phyloP scores from a whole-genome alignment of 345 rosid species.

The Aurinia saxatilis region DNA sequence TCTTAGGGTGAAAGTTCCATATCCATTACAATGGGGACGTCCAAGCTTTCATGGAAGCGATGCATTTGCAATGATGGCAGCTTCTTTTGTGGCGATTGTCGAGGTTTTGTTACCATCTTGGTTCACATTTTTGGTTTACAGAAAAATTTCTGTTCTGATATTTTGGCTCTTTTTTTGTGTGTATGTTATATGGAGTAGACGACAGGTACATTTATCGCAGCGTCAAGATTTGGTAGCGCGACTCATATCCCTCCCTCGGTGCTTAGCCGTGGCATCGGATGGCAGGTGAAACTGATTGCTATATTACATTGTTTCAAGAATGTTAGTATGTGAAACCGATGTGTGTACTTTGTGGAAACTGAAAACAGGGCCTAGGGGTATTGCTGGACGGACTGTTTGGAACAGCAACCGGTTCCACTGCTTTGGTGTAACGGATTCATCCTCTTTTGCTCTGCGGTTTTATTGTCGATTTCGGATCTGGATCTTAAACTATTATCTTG shows the following conservation, averaged over 20 bases:
- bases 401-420: too few species aligned
- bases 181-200: conserved; percentile 47
- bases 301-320: not conserved
- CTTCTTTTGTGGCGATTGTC: conserved; percentile 56
- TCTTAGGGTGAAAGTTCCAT: conserved; percentile 71
- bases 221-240: conserved; percentile 78
- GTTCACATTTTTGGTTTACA: not conserved
- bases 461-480: not conserved
- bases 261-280: conserved; percentile 74
- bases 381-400: too few species aligned
- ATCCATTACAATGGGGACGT: conserved; percentile 81
- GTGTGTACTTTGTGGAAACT: not conserved
- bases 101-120: conserved; percentile 44
- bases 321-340: not conserved
- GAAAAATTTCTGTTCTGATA: not conserved
- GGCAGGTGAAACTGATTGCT: conserved; percentile 47
- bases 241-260: conserved; percentile 76
- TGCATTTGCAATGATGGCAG: conserved; percentile 65
- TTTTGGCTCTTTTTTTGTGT: too few species aligned
- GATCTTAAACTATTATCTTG: conserved; percentile 4
- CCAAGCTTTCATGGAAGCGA: conserved; percentile 65
- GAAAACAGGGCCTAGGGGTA: conserved; percentile 55
- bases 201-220: conserved; percentile 63
- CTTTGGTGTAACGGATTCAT: conserved; percentile 52
- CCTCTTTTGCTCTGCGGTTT: not conserved